These are phyloP conservation scores for Aspergillus ruber DNA, from an alignment of 2,329 filamentous ascomycete species.

Conservation along the genomic window DNA sequence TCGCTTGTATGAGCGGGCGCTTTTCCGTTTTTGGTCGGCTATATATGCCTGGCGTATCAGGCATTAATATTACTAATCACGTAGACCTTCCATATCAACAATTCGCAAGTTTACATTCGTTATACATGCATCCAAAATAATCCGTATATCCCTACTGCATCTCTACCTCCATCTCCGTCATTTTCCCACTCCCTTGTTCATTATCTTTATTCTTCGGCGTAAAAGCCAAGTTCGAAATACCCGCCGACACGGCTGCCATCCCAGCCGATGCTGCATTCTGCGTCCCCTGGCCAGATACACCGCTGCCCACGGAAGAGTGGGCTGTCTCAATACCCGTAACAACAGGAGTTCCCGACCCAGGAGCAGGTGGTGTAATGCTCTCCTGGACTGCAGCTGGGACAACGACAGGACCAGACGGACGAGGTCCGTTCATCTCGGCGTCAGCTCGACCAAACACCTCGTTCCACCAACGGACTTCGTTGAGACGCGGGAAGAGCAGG, in stretches of 20 bases:
- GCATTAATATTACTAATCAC: slow-evolving; percentile 1
- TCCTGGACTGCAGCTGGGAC: slow-evolving; percentile 24
- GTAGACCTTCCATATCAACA: background rate
- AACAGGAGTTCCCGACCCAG: slow-evolving; percentile 40
- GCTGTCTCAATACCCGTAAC: slow-evolving; percentile 55
- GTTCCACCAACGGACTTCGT: slow-evolving; percentile 88
- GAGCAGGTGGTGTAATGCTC: slow-evolving; percentile 3
- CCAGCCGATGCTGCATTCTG: slow-evolving; percentile 25
- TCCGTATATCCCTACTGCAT: slow-evolving; percentile 37
- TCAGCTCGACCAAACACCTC: slow-evolving; percentile 80
- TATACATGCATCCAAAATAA: background rate
- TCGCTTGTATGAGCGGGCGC: slow-evolving; percentile 26
- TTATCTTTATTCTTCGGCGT: slow-evolving; percentile 24
- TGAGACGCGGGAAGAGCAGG: slow-evolving; percentile 70
- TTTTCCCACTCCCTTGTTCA: slow-evolving; percentile 17
- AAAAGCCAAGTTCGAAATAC: slow-evolving; percentile 41
- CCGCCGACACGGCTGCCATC: slow-evolving; percentile 40
- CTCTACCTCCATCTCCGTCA: slow-evolving; percentile 42
- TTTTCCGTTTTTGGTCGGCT: slow-evolving; percentile 11
- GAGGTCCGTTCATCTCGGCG: slow-evolving; percentile 80
- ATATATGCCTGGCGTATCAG: background rate
- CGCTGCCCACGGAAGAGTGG: slow-evolving; percentile 47
- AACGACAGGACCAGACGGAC: slow-evolving; percentile 46
- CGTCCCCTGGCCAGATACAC: slow-evolving; percentile 23
- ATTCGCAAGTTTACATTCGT: too few species aligned